phyloP scores from a whole-genome alignment of 257 asterid genomes.

The Plantago elongata region DNA sequence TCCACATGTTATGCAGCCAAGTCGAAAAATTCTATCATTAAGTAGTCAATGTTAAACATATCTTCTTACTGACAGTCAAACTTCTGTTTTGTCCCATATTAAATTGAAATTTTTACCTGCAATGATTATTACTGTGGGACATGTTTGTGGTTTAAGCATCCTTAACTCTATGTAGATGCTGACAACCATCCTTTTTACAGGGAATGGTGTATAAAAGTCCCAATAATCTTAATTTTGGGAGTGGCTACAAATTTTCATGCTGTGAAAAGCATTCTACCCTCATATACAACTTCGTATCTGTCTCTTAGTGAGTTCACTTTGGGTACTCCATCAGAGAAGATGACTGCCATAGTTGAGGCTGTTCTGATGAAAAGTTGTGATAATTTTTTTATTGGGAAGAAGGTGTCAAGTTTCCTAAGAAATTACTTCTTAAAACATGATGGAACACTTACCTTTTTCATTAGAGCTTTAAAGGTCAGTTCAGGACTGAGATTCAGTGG shows the following conservation, averaged over 20 bases:
- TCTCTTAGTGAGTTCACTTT: conserved; percentile 55
- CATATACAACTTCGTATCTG: conserved; percentile 48
- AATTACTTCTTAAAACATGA: conserved; percentile 79
- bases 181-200: conserved; percentile 40
- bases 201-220: conserved; percentile 85
- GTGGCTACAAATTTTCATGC: conserved; percentile 78
- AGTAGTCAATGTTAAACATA: no score
- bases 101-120: neutral
- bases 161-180: conserved; percentile 15
- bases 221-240: conserved; percentile 73
- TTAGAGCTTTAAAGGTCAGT: conserved; percentile 80
- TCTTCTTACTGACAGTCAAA: no score
- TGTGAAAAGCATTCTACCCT: conserved; percentile 51
- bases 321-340: conserved; percentile 72
- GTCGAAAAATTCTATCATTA: no score
- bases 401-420: conserved; percentile 62
- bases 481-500: neutral
- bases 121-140: neutral
- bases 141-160: conserved; percentile 9
- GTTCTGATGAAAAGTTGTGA: conserved; percentile 53
- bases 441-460: conserved; percentile 80
- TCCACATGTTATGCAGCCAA: no score
- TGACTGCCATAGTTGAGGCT: conserved; percentile 78
- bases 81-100: no score
- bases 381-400: conserved; percentile 65